Evolutionary conservation across 345 rosid genomes (phyloP).

Genomic region (Citrus hindsii): DNA sequence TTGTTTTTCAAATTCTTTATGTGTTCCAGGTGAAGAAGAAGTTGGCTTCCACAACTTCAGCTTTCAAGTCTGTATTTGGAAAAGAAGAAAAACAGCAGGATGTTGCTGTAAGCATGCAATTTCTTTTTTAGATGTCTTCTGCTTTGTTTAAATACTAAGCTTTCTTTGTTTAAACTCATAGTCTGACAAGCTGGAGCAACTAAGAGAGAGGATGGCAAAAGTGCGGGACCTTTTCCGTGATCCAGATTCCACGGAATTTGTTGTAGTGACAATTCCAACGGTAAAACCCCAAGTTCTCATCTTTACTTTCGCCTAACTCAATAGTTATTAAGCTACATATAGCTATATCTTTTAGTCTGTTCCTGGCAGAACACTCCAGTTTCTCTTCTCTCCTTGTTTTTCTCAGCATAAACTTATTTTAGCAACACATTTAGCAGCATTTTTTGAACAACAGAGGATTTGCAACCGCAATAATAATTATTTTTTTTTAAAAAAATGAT

Average conservation of each 20-base stretch:
- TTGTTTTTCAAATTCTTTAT: not conserved
- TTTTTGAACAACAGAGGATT: not conserved
- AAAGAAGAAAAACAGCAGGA: slow-evolving; percentile 44
- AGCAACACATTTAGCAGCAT: too few species aligned
- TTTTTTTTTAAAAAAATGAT: too few species aligned
- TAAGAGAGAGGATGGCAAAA: slow-evolving; percentile 65
- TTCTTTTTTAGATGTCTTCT: slow-evolving; percentile 4
- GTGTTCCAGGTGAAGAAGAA: slow-evolving; percentile 57
- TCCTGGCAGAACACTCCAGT: not conserved
- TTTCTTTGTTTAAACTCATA: slow-evolving; percentile 20
- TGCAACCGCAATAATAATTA: not conserved
- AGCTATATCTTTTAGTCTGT: not conserved
- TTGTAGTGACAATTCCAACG: slow-evolving; percentile 82
- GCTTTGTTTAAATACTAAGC: slow-evolving; percentile 11
- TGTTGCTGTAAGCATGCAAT: slow-evolving; percentile 45
- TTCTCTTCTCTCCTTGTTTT: not conserved
- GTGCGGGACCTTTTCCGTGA: slow-evolving; percentile 69
- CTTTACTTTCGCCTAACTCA: not conserved
- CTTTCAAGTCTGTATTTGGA: slow-evolving; percentile 59
- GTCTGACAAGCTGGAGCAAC: slow-evolving; percentile 56
- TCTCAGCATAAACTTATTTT: not conserved
- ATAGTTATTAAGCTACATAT: not conserved
- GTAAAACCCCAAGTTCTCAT: slow-evolving; percentile 32
- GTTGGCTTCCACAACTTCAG: slow-evolving; percentile 69
- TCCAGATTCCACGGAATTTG: slow-evolving; percentile 56